These are phyloP conservation scores for Rhodomyrtus psidioides DNA, from an alignment of 441 rosid species.

Conservation along the genomic window DNA sequence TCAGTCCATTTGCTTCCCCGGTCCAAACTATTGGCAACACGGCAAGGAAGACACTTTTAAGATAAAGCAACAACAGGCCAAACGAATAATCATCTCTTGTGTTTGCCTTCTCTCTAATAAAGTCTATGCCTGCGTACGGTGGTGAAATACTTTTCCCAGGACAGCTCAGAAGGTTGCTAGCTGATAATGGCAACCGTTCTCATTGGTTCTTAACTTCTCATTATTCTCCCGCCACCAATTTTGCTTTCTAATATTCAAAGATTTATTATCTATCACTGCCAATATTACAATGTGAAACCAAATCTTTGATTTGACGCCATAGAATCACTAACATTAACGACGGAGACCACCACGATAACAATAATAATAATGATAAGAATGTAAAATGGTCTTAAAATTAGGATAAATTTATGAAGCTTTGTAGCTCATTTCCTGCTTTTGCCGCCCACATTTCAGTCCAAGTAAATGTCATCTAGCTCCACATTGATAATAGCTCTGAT, in stretches of 20 bases:
- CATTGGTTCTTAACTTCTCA: background rate
- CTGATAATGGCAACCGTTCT: background rate
- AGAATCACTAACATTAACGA: background rate
- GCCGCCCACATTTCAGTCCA: background rate
- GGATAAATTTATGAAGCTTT: background rate
- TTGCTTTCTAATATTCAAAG: background rate
- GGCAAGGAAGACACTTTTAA: background rate
- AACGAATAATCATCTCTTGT: background rate
- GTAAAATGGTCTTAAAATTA: background rate
- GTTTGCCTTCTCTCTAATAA: background rate
- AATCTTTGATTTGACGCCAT: background rate
- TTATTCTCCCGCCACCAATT: background rate
- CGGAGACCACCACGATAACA: too few relatives aligned
- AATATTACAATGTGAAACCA: background rate
- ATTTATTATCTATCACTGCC: background rate
- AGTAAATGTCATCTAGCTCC: background rate
- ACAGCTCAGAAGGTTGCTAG: background rate
- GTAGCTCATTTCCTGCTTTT: background rate
- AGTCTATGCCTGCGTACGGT: background rate
- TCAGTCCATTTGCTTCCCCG: background rate
- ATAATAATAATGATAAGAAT: background rate
- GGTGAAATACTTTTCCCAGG: background rate
- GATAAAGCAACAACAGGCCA: background rate
- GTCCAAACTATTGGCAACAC: background rate
- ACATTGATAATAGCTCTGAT: background rate